Base-by-base conservation (phyloP, 2,329 filamentous ascomycete species). In the Apiospora marii region DNA sequence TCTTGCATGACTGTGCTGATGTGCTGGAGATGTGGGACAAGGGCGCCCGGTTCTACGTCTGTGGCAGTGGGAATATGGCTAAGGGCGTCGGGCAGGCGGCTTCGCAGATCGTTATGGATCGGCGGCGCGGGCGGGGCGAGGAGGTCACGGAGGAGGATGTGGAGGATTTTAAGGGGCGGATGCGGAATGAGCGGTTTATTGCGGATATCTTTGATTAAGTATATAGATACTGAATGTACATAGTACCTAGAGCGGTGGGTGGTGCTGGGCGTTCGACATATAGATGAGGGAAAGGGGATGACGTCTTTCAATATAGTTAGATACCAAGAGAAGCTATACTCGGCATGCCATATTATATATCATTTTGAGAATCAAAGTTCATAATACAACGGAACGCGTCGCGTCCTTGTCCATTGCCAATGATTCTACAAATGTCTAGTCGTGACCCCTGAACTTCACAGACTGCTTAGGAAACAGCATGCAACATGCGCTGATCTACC, bases 21-120 rank as follows among this genome's bases (percentile, higher is more conserved):
- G 73, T 77, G 19, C 53, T 72, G 24, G 61, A 73, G 22, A 51
- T 78, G 49, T 79, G 76, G 76, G 70, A 71, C 4, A 53, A 68
- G n/a, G 76, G 74, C 8, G 77, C 88, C 0, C 85, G 86, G 74
- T 80, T 90, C 1, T 91, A 87, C 75, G 86, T 91, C 0, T 91
- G 89, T 76, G 89, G 89, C 1, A 87, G 85, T 44, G 80, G 80
- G 19, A 76, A 76, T 12, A 77, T 85, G 6, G 83, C 80, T 4
- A 78, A 81, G 43, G 82, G 77, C 0, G 79, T 85, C 19, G 75
- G 79, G 46, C 78, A 81, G 43, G 79, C 79, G 0, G 79, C 79
- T 10, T 81, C 79, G 67, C 69, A 69, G 34, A 81, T 84, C 27
- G 80, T 77, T 49, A 69, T 81, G 64, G 61, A 53, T n/a, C 34